Evolutionary conservation across 768 basidiomycete species (phyloP), one percentile per base, ranked within the genome.

Genomic region (Russula olivacea): DNA sequence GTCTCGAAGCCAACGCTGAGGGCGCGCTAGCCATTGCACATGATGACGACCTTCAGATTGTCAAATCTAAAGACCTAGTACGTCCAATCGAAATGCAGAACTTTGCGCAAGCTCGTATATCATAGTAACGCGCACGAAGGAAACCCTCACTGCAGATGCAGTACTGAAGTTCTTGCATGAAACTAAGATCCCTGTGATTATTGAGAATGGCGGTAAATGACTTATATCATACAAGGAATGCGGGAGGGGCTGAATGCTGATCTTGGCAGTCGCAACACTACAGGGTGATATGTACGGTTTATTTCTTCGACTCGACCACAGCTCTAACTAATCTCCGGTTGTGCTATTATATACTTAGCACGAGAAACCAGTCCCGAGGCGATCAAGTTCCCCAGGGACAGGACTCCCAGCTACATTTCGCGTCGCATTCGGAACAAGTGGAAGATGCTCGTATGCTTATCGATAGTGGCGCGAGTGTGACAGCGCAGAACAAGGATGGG

Each of bases 41-140:
- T 53, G 54, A 64, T 25, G 49, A 64, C 12, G 60, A 64, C 32
- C 49, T 64, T 14, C 17, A 63, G 17, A 21, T 34, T n/a, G 19
- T 63, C 34, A 52, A 59, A 15, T 63, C 34, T 41, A 52, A 63
- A 41, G 28, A 38, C 15, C 45, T 49, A 58, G 62, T 63, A 51
- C 21, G 58, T 54, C 9, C 25, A 40, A 25, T 38, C 36, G 19
- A 56, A 32, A 28, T 19, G 14, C 23, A 15, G 10, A 30, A 6
- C 2, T 38, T 28, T 28, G n/a, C 48, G 9, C 23, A 15, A 50
- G 38, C 7, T 55, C 49, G 19, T n/a, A 11, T n/a, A n/a, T n/a
- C n/a, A n/a, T 4, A 28, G 14, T 30, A 41, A 41, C n/a, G 6
- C 49, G n/a, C 15, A 2, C 17, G 3, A 23, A 63, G 61, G 56